phyloP scores from a whole-genome alignment of 2,329 filamentous ascomycete genomes.

The Trichoderma citrinoviride region DNA sequence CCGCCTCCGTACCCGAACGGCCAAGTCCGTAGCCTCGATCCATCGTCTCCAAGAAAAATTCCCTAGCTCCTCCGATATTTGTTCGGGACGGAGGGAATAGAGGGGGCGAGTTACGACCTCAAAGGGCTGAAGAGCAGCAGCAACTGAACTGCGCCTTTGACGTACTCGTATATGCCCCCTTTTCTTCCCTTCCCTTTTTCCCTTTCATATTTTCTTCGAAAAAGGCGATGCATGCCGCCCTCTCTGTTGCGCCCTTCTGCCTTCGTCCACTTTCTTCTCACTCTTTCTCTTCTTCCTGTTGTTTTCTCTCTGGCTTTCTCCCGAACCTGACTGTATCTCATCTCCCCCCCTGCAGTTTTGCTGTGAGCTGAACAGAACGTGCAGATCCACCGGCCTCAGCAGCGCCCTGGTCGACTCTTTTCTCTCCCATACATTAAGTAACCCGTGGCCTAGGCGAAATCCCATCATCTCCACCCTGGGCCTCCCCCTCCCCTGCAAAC shows the following conservation, averaged over 20 bases:
- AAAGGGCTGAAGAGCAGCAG: too few species aligned
- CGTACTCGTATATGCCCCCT: not conserved
- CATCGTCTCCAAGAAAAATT: not conserved
- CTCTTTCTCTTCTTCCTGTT: not conserved
- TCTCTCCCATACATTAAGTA: not conserved
- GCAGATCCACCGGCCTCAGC: slow-evolving; percentile 6
- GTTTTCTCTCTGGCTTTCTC: not conserved
- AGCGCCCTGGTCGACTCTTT: slow-evolving; percentile 1
- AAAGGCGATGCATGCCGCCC: too few species aligned
- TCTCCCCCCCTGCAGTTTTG: not conserved
- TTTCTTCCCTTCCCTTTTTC: not conserved
- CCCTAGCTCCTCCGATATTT: too few species aligned
- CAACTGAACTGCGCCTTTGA: not conserved
- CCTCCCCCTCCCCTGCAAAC: not conserved
- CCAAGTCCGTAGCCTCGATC: slow-evolving; percentile 10
- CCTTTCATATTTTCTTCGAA: not conserved
- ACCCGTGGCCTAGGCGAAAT: slow-evolving; percentile 9
- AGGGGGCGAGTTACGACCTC: too few species aligned
- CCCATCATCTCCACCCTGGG: slow-evolving; percentile 6
- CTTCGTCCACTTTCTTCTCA: too few species aligned
- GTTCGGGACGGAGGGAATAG: too few species aligned
- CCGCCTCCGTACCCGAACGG: slow-evolving; percentile 9
- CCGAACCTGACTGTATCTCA: not conserved
- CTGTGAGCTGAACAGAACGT: slow-evolving; percentile 12
- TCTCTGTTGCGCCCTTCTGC: too few species aligned